Base-by-base conservation (phyloP, 2,329 filamentous ascomycete species). In the Blastomyces emzantsi region DNA sequence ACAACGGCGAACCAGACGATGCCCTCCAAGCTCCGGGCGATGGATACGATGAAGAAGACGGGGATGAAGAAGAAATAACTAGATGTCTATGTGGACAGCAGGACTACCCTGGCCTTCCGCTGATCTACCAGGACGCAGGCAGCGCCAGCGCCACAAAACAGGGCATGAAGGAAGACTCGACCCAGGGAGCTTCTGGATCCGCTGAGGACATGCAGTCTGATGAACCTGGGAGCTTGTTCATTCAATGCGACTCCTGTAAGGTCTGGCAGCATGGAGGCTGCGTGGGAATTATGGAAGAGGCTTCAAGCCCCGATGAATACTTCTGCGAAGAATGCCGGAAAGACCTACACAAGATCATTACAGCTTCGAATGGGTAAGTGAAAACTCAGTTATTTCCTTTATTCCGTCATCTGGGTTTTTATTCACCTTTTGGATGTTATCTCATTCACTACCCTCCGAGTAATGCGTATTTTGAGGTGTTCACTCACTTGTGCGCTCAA, bases 231-330 rank as follows among this genome's bases (percentile, higher is more conserved):
- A 93, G 92, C 61, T 89, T 97, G 77, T 99, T 97, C 77, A 92
- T 99, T 69, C 93, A 97, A 80, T 99, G 94, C 83, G 94, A 97
- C 78, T 83, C 90, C 67, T 99, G 94, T 81, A 95, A 96, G 75
- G 94, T 97, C 67, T 99, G 93, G 94, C 94, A 99, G 76, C 94
- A 99, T 75, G 94, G 94, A 71, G 93, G 92, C 65, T 99, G 94
- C 73, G 93, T 99, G 65, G 93, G 94, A 65, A 96, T 99, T 72
- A 92, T 96, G 80, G 94, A 94, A 69, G 93, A 96, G 76, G 88
- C 90, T 69, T 88, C 89, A 74, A 93, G 90, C 68, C 94, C 94
- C 11, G 93, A 97, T 62, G 92, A 97, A 76, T 99, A 99, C 79
- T 99, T 94, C 74, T 99, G 94, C 78, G 94, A 99, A 78, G 85